Conservation (phyloP, 208 protist genomes). For the Acanthamoeba royreba region DNA sequence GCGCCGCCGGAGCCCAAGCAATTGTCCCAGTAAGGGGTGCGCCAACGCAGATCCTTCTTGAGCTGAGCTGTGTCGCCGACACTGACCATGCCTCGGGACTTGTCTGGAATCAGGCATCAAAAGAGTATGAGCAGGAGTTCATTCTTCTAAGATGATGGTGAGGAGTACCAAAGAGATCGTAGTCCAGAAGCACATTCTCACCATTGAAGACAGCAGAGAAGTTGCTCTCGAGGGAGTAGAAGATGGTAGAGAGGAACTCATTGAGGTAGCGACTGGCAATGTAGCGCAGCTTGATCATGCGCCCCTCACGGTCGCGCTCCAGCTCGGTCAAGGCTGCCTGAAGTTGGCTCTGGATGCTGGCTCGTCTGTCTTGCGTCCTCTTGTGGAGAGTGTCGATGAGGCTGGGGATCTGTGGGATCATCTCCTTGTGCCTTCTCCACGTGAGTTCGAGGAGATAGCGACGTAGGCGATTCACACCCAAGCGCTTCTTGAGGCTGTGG, state of each 20-base stretch:
- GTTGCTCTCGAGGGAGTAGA: constrained; percentile 4
- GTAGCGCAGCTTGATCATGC: constrained; percentile 3
- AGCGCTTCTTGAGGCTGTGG: neutral
- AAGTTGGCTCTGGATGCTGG: neutral
- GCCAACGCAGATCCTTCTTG: neutral
- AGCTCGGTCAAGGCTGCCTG: neutral
- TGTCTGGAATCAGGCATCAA: neutral
- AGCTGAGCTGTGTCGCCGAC: neutral
- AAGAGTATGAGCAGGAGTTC: neutral
- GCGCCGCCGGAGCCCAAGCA: neutral
- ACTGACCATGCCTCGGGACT: neutral
- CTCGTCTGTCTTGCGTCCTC: neutral
- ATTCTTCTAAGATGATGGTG: neutral
- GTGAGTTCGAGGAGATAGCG: neutral
- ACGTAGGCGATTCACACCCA: neutral
- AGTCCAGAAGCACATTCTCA: neutral
- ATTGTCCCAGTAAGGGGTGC: neutral
- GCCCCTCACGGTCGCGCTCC: neutral
- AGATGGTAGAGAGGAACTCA: neutral
- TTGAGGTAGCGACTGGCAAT: neutral
- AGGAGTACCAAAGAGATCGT: constrained; percentile 2
- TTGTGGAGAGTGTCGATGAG: neutral
- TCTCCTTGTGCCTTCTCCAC: constrained; percentile 34
- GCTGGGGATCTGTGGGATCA: neutral
- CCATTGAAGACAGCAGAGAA: neutral